Conservation (phyloP, 225 moss, liverwort and hornwort species). For the Neckera pumila region DNA sequence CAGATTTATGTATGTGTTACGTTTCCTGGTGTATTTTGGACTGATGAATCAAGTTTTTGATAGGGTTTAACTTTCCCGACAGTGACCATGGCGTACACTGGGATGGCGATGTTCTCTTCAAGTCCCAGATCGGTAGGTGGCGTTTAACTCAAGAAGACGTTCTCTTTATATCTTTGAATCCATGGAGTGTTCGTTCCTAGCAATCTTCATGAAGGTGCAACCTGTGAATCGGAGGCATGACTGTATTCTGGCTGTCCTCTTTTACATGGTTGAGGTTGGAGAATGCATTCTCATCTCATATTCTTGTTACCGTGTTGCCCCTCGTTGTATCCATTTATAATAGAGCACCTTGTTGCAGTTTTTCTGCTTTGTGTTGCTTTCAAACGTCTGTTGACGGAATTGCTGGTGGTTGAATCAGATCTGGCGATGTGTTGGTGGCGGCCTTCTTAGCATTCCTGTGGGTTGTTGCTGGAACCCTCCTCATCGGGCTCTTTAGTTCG, state of each 20-base stretch:
- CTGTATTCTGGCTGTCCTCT: background rate
- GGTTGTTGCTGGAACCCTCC: slow-evolving; percentile 54
- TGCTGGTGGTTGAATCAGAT: slow-evolving; percentile 31
- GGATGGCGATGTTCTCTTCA: slow-evolving; percentile 7
- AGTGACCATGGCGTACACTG: slow-evolving; percentile 7
- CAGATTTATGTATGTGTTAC: background rate
- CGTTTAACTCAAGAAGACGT: background rate
- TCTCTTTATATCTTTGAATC: background rate
- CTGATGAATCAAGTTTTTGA: background rate
- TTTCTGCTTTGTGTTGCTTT: background rate
- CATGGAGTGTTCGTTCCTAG: background rate
- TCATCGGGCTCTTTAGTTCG: background rate
- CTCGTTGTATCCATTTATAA: background rate
- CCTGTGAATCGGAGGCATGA: background rate
- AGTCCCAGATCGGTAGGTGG: slow-evolving; percentile 20
- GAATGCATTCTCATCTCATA: background rate
- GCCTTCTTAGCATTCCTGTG: slow-evolving; percentile 71
- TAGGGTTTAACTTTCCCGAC: slow-evolving; percentile 25
- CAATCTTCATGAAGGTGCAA: background rate
- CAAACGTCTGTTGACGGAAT: background rate
- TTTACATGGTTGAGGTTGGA: background rate
- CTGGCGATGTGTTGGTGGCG: slow-evolving; percentile 55
- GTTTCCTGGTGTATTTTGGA: background rate
- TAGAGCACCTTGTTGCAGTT: background rate
- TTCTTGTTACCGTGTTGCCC: background rate